phyloP scores from a whole-genome alignment of 768 basidiomycete genomes.

The Leccinum pellstonianum region DNA sequence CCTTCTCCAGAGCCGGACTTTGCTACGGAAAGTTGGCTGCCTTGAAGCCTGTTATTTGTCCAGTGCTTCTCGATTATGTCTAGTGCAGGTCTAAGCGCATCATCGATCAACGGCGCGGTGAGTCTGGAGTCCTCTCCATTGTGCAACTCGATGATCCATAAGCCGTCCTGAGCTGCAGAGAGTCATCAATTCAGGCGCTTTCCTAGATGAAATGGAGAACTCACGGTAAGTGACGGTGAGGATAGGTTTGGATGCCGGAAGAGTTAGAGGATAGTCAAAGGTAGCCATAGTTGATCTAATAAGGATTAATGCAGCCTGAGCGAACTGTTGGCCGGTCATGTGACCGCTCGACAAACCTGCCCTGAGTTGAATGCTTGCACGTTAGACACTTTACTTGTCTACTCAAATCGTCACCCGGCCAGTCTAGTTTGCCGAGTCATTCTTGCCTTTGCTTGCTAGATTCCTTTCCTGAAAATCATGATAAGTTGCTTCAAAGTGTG shows the following conservation, averaged over 20 bases:
- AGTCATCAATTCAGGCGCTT: background rate
- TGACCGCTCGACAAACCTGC: conserved; percentile 23
- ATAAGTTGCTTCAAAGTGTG: too few species aligned
- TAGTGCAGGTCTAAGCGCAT: conserved; percentile 66
- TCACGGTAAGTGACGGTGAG: conserved; percentile 69
- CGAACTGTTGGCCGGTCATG: conserved; percentile 7
- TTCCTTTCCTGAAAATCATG: too few species aligned
- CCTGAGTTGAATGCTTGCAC: conserved; percentile 22
- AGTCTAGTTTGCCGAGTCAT: too few species aligned
- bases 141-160: conserved; percentile 82
- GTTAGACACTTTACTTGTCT: background rate
- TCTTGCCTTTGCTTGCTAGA: too few species aligned
- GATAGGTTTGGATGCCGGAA: conserved; percentile 52
- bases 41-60: conserved; percentile 51
- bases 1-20: conserved; percentile 47
- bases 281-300: conserved; percentile 7
- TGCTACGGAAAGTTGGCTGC: conserved; percentile 40
- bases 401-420: too few species aligned
- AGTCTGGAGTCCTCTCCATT: conserved; percentile 76
- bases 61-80: conserved; percentile 74
- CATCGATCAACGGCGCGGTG: conserved; percentile 53
- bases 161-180: conserved; percentile 40
- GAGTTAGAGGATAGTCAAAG: conserved; percentile 37
- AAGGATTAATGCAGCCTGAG: too few species aligned
- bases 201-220: background rate